Conservation (phyloP, 345 rosid genomes). For the Camelina sativa region DNA sequence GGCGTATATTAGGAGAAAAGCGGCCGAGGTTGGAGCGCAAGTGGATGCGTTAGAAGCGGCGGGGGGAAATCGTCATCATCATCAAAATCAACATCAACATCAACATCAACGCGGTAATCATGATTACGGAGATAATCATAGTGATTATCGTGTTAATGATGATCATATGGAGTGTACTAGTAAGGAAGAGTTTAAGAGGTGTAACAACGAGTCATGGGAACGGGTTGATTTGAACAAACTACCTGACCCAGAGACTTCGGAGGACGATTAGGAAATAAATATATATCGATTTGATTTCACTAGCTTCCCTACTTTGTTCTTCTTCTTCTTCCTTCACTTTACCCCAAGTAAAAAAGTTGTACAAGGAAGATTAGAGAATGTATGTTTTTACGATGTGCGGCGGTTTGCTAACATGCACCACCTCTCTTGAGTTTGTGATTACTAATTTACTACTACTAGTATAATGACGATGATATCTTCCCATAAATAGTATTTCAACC, state of each 20-base stretch:
- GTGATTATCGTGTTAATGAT: constrained; percentile 31
- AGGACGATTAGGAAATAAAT: constrained; percentile 52
- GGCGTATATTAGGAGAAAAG: constrained; percentile 88
- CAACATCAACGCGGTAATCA: constrained; percentile 30
- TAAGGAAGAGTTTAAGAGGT: constrained; percentile 49
- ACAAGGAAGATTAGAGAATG: constrained; percentile 18
- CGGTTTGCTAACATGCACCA: constrained; percentile 49
- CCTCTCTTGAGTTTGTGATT: constrained; percentile 40
- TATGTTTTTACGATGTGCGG: constrained; percentile 26
- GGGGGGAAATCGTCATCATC: constrained; percentile 36
- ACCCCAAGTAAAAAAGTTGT: background rate
- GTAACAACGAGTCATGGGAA: constrained; percentile 51
- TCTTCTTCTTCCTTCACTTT: background rate
- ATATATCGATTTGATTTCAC: background rate
- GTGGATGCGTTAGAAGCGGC: constrained; percentile 87
- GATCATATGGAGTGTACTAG: constrained; percentile 29
- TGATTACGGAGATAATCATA: constrained; percentile 31
- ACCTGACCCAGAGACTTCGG: constrained; percentile 90
- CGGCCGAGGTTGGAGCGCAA: constrained; percentile 89
- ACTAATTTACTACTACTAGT: constrained; percentile 28
- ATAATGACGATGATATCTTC: constrained; percentile 7
- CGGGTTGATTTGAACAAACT: constrained; percentile 88
- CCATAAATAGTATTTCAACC: background rate
- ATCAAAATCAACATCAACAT: constrained; percentile 28
- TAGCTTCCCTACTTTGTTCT: background rate